Base-by-base conservation (phyloP, 306 rosid species). In the Prunus mira region DNA sequence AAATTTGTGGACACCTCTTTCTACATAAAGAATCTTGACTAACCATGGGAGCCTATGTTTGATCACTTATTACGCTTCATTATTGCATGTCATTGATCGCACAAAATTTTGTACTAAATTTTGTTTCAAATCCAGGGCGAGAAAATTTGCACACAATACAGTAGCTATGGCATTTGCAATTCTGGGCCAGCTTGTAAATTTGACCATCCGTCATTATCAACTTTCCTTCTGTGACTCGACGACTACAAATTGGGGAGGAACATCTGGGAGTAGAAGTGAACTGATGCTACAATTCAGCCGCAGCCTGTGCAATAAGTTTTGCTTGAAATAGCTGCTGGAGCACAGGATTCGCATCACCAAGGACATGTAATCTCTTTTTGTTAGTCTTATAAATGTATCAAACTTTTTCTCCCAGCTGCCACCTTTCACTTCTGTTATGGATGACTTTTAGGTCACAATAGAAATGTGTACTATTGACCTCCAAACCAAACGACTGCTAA, bases 111-210 rank as follows among this genome's bases (percentile, higher is more conserved):
- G 52, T 76, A 72, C 61, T 47, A 12, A 68, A 25, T 69, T 74
- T 74, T 73, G 41, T 76, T 60, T 38, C 50, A 52, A 71, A 82
- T 83, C 57, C 89, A 95, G 97, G 99, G 87, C 70, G 89, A 90
- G 88, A 86, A 79, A 49, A 69, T 83, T 62, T 95, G 99, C 90
- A 24, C 90, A 1, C 84, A 90, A 71, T 95, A 88, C 81, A 88
- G 93, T 72, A 91, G 89, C 60, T 89, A 87, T 55, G 99, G 99
- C 82, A 84, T 95, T 73, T 95, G 97, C 91, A 92, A 91, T 78
- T 95, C 76, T 8, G 97, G 99, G 75, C 96, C 96, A 27, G 86
- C 96, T 22, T 95, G 97, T 88, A 89, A 80, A 89, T 95, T 72
- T 72, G 92, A 92, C 75, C 98, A 95, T 74, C 94, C 99, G 0